Evolutionary conservation across 495 filamentous ascomycete genomes (phyloP), one percentile per base, ranked within the genome.

Genomic region (Opeltia flavorubescens): DNA sequence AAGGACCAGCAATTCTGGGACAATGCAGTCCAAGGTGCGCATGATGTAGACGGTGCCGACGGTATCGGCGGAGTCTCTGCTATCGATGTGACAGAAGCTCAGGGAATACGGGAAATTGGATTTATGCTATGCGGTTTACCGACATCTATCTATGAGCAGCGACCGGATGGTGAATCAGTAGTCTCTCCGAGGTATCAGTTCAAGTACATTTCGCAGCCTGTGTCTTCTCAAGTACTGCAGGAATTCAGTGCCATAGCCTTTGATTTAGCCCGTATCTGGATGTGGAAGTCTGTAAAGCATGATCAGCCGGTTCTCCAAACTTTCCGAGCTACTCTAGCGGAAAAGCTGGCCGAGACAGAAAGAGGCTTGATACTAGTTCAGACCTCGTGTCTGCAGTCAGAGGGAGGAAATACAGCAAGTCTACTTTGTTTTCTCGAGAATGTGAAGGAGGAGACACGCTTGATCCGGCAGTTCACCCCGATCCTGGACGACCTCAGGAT

Each of bases 91-190:
- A 78, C 84, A 0, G 87, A 91, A 55, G 64, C 83, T 1, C 83
- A 89, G 46, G 59, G 78, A 4, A 66, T 89, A 27, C 78, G 89
- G 34, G 89, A 96, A 52, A 69, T 76, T 1, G 65, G 94, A 1
- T 89, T 84, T 52, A 89, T 94, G 86, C 73, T 96, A 1, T 71
- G 76, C 27, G 88, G 86, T 0, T 64, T 94, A 17, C 75, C 80
- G 29, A 93, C 84, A 0, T 80, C 76, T 17, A 59, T 94, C 5
- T 94, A 84, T 47, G 54, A 54, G 57, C 58, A 59, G 6, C 40
- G 64, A 28, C 68, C 75, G 27, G 53, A 66, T 13, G 58, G 58
- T 1, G n/a, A 43, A 2, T 53, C 69, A 11, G 62, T 56, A 28
- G 44, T 70, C 17, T 63, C 64, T 46, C 59, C 58, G 25, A 56